Evolutionary conservation across 2,329 filamentous ascomycete species (phyloP).

Genomic region (Cladophialophora chaetospira): DNA sequence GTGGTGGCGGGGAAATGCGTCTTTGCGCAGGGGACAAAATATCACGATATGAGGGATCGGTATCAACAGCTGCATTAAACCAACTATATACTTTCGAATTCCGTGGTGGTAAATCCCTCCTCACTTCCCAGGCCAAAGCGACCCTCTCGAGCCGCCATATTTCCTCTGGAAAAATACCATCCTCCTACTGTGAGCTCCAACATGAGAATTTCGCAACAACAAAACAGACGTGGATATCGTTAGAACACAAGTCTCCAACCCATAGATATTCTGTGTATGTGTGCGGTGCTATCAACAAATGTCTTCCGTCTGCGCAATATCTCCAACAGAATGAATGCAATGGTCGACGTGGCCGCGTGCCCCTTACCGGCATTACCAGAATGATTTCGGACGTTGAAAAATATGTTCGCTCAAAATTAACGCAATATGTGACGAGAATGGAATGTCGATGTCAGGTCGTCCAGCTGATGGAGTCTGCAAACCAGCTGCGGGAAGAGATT

Average conservation of each 20-base stretch:
- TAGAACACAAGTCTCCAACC: constrained; percentile 19
- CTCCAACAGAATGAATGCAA: neutral
- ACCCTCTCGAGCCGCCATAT: too few species aligned
- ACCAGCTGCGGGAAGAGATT: constrained; percentile 22
- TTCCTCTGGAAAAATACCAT: too few species aligned
- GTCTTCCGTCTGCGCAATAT: neutral
- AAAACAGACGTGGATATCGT: constrained; percentile 25
- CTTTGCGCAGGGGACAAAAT: too few species aligned
- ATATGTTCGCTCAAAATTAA: neutral
- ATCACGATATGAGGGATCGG: neutral
- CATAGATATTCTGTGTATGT: constrained; percentile 9
- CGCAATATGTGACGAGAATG: constrained; percentile 7
- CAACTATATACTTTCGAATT: constrained; percentile 9
- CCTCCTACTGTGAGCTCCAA: too few species aligned
- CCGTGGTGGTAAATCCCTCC: neutral
- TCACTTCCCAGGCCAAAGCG: too few species aligned
- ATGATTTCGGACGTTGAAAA: constrained; percentile 18
- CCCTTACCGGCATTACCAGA: constrained; percentile 25
- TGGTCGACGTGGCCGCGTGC: constrained; percentile 7
- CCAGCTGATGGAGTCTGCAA: constrained; percentile 17
- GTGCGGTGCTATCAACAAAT: constrained; percentile 1
- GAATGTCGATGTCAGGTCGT: constrained; percentile 14
- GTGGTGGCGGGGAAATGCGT: too few species aligned
- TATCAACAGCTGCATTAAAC: constrained; percentile 8
- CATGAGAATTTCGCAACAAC: constrained; percentile 4